Conservation (phyloP, 2,329 filamentous ascomycete species). For the Cercospora janseana region DNA sequence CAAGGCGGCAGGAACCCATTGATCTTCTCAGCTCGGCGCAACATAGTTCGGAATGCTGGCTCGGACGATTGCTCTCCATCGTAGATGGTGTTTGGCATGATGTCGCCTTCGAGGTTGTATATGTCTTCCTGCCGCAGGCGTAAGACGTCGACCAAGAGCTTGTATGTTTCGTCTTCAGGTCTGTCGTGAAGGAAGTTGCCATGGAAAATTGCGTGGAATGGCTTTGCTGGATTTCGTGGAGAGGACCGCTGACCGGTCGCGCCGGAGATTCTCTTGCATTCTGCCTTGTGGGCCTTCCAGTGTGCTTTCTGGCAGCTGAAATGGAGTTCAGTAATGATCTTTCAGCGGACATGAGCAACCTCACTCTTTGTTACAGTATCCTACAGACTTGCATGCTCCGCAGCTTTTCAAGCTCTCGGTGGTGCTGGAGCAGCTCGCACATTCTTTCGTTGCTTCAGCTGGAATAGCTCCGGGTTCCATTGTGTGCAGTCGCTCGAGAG, state of each 20-base stretch:
- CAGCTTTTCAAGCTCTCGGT: conserved; percentile 26
- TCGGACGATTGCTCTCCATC: conserved; percentile 11
- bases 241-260: not conserved
- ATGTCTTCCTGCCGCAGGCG: conserved; percentile 26
- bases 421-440: conserved; percentile 27
- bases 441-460: not conserved
- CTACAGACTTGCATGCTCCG: conserved; percentile 32
- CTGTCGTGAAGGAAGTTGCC: conserved; percentile 28
- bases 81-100: conserved; percentile 20
- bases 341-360: not conserved
- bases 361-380: conserved; percentile 35
- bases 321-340: not conserved
- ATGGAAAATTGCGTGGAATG: conserved; percentile 20
- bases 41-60: conserved; percentile 17
- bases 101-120: conserved; percentile 18
- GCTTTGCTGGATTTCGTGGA: conserved; percentile 3
- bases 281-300: conserved; percentile 39
- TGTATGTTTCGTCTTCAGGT: conserved; percentile 24
- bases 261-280: conserved; percentile 23
- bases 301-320: conserved; percentile 37
- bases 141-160: conserved; percentile 29
- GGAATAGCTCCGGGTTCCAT: no score
- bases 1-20: conserved; percentile 20
- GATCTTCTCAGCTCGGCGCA: conserved; percentile 18
- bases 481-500: no score